phyloP scores from a whole-genome alignment of 2,329 filamentous ascomycete species.

The Aspergillus vadensis region DNA sequence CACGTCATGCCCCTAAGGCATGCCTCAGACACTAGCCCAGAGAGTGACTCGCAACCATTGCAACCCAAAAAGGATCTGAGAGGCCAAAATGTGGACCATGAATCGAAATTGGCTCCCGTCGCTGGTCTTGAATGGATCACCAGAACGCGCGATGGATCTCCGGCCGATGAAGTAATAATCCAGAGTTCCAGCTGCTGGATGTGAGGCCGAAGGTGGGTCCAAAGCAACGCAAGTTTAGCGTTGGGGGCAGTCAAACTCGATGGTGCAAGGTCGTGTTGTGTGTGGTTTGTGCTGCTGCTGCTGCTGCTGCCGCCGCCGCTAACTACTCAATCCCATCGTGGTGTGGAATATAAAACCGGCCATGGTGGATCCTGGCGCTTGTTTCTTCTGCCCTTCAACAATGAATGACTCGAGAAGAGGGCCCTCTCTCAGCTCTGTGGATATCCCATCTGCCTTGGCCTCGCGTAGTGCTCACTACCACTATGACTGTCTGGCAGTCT shows the following conservation, averaged over 20 bases:
- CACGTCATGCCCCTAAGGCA: conserved; percentile 15
- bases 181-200: conserved; percentile 2
- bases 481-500: neutral
- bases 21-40: conserved; percentile 3
- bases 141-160: conserved; percentile 12
- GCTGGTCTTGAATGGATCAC: conserved; percentile 9
- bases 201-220: neutral
- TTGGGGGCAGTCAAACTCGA: neutral
- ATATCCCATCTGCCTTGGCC: neutral
- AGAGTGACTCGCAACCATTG: conserved; percentile 4
- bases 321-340: neutral
- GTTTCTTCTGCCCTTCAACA: neutral
- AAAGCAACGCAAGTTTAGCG: neutral
- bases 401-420: neutral
- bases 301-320: neutral
- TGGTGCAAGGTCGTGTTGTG: neutral
- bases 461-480: neutral
- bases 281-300: neutral
- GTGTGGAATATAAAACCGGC: conserved; percentile 1
- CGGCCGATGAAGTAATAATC: conserved; percentile 9
- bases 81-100: conserved; percentile 7
- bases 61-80: conserved; percentile 14
- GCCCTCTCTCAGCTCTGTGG: neutral
- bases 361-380: neutral
- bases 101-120: conserved; percentile 8